phyloP scores from a whole-genome alignment of 78 protist genomes.

The Tieghemostelium lacteum region DNA sequence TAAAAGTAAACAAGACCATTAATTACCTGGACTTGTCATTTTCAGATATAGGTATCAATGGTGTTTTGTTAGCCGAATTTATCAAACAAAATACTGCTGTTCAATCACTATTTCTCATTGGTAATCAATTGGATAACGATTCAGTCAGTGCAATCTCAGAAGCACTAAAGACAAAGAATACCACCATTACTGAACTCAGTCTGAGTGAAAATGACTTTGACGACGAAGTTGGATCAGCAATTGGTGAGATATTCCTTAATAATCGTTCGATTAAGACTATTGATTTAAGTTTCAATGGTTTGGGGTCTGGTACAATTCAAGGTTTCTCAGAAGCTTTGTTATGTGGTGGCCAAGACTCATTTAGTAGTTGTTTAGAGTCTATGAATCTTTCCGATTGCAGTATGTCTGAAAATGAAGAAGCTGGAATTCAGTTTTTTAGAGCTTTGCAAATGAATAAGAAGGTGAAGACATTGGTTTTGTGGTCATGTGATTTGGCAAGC shows the following conservation, averaged over 20 bases:
- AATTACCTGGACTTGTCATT: slow-evolving; percentile 50
- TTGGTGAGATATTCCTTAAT: slow-evolving; percentile 36
- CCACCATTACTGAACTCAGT: slow-evolving; percentile 30
- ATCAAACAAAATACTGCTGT: background rate
- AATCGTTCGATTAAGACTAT: slow-evolving; percentile 22
- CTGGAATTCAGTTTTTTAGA: slow-evolving; percentile 36
- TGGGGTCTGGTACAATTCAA: slow-evolving; percentile 8
- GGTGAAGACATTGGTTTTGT: background rate
- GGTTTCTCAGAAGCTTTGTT: slow-evolving; percentile 45
- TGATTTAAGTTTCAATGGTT: slow-evolving; percentile 43
- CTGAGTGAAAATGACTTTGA: slow-evolving; percentile 57
- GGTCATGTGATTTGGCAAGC: slow-evolving; percentile 58
- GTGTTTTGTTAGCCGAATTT: slow-evolving; percentile 4
- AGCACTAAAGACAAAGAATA: slow-evolving; percentile 16
- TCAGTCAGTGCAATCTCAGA: slow-evolving; percentile 22
- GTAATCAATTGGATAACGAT: slow-evolving; percentile 62
- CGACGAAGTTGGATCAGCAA: slow-evolving; percentile 32
- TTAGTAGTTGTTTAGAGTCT: background rate
- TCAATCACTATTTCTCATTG: slow-evolving; percentile 32
- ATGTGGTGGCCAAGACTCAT: background rate
- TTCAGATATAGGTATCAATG: slow-evolving; percentile 24
- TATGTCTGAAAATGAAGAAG: background rate
- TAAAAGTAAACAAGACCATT: slow-evolving; percentile 23
- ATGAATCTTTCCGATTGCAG: slow-evolving; percentile 49
- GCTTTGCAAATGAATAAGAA: slow-evolving; percentile 25